Base-by-base conservation (phyloP, 2,329 filamentous ascomycete species). In the Aspergillus aculeatus region DNA sequence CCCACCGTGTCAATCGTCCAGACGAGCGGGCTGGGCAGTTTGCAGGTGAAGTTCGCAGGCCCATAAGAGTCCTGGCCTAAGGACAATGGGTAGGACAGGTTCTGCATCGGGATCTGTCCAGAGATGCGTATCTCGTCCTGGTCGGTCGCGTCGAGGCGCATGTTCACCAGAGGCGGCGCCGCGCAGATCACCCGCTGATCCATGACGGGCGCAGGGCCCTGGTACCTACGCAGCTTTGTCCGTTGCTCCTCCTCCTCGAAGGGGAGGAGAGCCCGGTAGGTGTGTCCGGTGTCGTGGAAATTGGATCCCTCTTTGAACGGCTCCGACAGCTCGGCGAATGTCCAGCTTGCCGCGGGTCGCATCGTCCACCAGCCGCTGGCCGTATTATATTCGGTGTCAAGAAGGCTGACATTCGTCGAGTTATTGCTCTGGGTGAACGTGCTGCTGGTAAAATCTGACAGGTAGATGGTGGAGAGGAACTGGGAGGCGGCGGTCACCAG, bases 221-320 rank as follows among this genome's bases (percentile, higher is more conserved):
- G 16, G 29, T 41, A 41, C 2, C 31, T 44, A 10, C 32, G 51
- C 24, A 54, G 7, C 5, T 12, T 32, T 5, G 29, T 54, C n/a
- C 51, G 51, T 11, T 35, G 51, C 4, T 5, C 2, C 32, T 54
- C 51, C 5, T 44, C 32, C 2, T 41, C 51, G 19, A 54, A 54
- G n/a, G 51, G 51, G 5, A 54, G 31, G n/a, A 54, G 19, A 2
- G 51, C 51, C 21, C 51, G 51, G 26, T 16, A 54, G 10, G 51
- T 54, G 32, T 54, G 51, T 10, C 51, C 51, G 5, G 51, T 54
- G 12, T 54, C 51, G n/a, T 54, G 51, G 19, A 14, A 54, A 12
- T 41, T 41, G 12, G 19, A n/a, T 12, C 19, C 51, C 7, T 54
- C 51, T 29, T 21, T n/a, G 31, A 54, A 54, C 1, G n/a, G n/a